Evolutionary conservation across 1,139 yeast species (phyloP), one percentile per base, ranked within the genome.

Genomic region (Hemisphaericaspora lyxosophila): DNA sequence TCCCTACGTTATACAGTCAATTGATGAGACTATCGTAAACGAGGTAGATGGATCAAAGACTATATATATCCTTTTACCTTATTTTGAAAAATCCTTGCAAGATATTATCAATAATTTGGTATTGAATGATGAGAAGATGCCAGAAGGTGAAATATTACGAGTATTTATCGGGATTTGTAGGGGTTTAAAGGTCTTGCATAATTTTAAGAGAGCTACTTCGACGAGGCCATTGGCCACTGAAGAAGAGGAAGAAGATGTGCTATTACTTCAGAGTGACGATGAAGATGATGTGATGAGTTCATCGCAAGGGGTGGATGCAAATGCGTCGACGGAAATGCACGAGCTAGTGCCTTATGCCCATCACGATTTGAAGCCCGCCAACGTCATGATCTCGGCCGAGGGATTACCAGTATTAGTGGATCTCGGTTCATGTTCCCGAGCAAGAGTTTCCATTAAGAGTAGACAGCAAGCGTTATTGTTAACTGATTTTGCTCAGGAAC

Each of bases 351-450:
- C 95, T 1, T 88, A 75, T 58, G 95, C 95, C 0, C 97, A 89
- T 57, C 67, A 89, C 43, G 96, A 89, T 56, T 63, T 90, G 40
- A 89, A 88, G 51, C 97, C 97, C 0, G 95, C 92, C 1, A 89
- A 88, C 54, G 78, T 89, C 16, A 84, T 89, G 92, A 63, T 89
- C 7, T 75, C 85, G 1, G 76, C 80, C 18, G 82, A 80, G 42
- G 88, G 88, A 0, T 59, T 76, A 7, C 95, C 95, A 0, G 89
- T 89, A 2, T 67, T 90, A 38, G 84, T 87, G 51, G 97, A 90
- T 53, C 65, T 90, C 40, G 96, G 97, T 3, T 83, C 94, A 9
- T 82, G 92, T 53, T 63, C 82, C 2, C 73, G 70, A 40, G 94
- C 95, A 0, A 66, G 85, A 3, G 54, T 78, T 4, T 53, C 62